Base-by-base conservation (phyloP, 176 grass and related monocot species). In the Bothriochloa decipiens region DNA sequence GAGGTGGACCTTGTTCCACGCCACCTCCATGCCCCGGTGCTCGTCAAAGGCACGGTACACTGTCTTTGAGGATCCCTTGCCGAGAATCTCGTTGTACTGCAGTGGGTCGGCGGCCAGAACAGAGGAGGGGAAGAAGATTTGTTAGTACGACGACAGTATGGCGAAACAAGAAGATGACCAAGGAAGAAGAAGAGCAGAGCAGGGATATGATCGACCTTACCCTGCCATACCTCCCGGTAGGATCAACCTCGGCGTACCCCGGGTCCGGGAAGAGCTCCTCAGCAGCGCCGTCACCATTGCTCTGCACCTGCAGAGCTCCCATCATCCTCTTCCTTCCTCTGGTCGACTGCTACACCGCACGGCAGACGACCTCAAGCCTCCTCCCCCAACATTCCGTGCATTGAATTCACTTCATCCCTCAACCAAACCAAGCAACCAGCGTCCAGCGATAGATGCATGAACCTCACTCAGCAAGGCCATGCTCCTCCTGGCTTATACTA, bases 31-130 rank as follows among this genome's bases (percentile, higher is more conserved):
- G 13, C 90, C 90, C 39, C 55, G 74, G 73, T 87, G 82, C 85
- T 95, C 81, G 82, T 95, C 93, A 75, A 95, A 95, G 8, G 79
- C 93, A 1, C 74, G 77, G 83, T 95, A 95, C 90, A 95, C 90
- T 0, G 80, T 92, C 76, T 95, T 95, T 15, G 86, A 92, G 41
- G 93, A 89, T 3, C 93, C 93, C 80, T 88, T 95, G 81, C 90
- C 93, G 75, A 95, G 90, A 75, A 92, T 26, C 74, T 95, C 93
- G 42, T 58, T 61, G 76, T 89, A 95, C 93, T 95, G 88, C 25
- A 92, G 39, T n/a, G n/a, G n/a, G n/a, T 1, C 22, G 7, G 22
- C n/a, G 27, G 11, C 26, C 3, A 14, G n/a, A 81, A 15, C 36
- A 67, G 26, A 45, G 16, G 37, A 79, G 4, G 60, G 4, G 11